Base-by-base conservation (phyloP, 2,329 filamentous ascomycete genomes). In the Fonsecaea erecta region DNA sequence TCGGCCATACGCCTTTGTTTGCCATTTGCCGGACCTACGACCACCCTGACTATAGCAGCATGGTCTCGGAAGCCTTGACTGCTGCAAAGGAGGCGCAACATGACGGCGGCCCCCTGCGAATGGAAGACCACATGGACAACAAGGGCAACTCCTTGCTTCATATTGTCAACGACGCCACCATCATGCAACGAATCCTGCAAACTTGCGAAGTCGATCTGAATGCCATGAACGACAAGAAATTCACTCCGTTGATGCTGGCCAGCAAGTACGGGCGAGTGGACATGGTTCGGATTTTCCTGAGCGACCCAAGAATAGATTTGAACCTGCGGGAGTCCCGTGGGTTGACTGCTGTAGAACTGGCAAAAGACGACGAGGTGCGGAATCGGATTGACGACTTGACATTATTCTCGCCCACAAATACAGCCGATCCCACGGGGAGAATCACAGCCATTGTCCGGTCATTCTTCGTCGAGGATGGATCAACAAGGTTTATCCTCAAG, bases 261-360 rank as follows among this genome's bases (percentile, higher is more conserved):
- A 98, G 94, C 84, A 99, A 99, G 77, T 99, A 98, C 74, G 95
- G 95, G 35, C 87, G 95, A 68, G 90, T 96, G 60, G 95, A 98
- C 72, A 92, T 97, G 83, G 94, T 99, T 18, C 85, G 93, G 64
- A 88, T 89, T 9, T 83, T 99, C 5, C 98, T 96, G 76, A 86
- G 89, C 48, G 95, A 99, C 75, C 86, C 92, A 26, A 84, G 96
- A 71, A 92, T 97, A 3, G 95, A 99, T 74, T 80, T 94, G 14
- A 88, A 90, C 48, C 87, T 93, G 32, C 91, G 90, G 76, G 96
- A 99, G 75, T 79, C 91, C 16, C 87, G 95, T 65, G 95, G 95
- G 0, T 82, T 99, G 71, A 97, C 94, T 7, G 95, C 95, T 7
- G 93, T 98, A 6, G 95, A 99, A 77, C 84, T 99, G 53, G 95